phyloP scores from a whole-genome alignment of 2,329 filamentous ascomycete species.

The Daldinia sp. region DNA sequence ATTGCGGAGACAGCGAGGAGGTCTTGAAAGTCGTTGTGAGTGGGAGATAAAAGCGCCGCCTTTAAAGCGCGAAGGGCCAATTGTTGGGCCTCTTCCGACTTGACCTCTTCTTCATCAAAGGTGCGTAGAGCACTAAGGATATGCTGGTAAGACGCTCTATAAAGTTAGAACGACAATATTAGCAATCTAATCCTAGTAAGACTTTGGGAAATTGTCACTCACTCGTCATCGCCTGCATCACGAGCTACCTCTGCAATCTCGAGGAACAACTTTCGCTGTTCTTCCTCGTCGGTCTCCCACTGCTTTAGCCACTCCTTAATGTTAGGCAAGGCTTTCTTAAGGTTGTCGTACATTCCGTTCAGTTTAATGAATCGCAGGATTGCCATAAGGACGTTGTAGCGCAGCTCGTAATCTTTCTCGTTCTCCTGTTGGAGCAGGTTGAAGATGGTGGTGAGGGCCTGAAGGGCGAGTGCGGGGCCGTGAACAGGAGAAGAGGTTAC shows the following conservation, averaged over 20 bases:
- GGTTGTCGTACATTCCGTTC: conserved; percentile 79
- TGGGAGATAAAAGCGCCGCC: conserved; percentile 61
- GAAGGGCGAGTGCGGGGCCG: conserved; percentile 85
- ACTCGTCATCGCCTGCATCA: conserved; percentile 79
- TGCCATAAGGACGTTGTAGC: conserved; percentile 90
- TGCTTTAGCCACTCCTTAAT: conserved; percentile 80
- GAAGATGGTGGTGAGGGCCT: conserved; percentile 93
- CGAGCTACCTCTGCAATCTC: conserved; percentile 82
- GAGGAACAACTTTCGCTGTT: conserved; percentile 84
- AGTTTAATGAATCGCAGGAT: conserved; percentile 84
- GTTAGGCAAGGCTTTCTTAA: conserved; percentile 86
- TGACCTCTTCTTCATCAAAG: conserved; percentile 65
- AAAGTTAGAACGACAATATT: neutral
- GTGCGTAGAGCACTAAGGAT: conserved; percentile 68
- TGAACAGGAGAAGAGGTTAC: conserved; percentile 86
- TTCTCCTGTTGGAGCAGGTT: conserved; percentile 84
- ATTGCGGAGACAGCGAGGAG: conserved; percentile 83
- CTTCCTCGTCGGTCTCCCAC: conserved; percentile 85
- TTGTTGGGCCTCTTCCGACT: conserved; percentile 67
- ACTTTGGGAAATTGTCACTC: conserved; percentile 51
- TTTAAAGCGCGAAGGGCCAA: conserved; percentile 66
- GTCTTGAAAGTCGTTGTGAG: conserved; percentile 77
- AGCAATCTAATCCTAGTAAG: conserved; percentile 5
- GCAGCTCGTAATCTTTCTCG: conserved; percentile 75
- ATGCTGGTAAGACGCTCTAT: conserved; percentile 71